phyloP scores from a whole-genome alignment of 352 stramenopile genomes.

The Globisporangium camurandrum region DNA sequence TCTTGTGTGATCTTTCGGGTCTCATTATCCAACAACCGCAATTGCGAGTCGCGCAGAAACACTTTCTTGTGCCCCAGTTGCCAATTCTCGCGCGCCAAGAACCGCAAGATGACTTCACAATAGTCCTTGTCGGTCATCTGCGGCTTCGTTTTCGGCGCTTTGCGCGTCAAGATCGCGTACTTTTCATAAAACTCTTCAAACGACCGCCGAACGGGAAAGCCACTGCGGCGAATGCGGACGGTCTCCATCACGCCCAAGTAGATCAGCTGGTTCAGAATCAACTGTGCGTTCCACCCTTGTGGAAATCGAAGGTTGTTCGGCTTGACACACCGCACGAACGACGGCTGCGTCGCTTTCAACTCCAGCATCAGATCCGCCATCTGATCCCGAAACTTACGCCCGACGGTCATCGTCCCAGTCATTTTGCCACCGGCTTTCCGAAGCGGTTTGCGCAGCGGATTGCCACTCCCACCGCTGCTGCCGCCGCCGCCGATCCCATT shows the following conservation, averaged over 20 bases:
- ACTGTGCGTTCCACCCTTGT: conserved; percentile 76
- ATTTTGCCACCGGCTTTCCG: conserved; percentile 81
- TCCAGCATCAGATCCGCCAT: conserved; percentile 86
- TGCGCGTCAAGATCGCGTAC: conserved; percentile 81
- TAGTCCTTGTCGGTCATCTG: conserved; percentile 69
- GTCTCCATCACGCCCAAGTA: conserved; percentile 89
- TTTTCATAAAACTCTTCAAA: conserved; percentile 85
- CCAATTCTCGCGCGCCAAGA: conserved; percentile 80
- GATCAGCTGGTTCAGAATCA: conserved; percentile 87
- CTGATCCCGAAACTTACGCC: conserved; percentile 87
- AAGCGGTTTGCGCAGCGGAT: conserved; percentile 54
- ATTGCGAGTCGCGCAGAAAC: conserved; percentile 78
- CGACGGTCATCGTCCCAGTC: conserved; percentile 86
- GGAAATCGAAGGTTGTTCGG: conserved; percentile 88
- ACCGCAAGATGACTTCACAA: conserved; percentile 77
- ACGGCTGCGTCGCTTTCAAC: conserved; percentile 72
- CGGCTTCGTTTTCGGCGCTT: conserved; percentile 39
- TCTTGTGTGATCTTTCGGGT: conserved; percentile 82
- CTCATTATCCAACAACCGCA: conserved; percentile 79
- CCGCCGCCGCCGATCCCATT: conserved; percentile 14
- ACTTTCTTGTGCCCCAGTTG: conserved; percentile 87
- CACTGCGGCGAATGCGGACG: conserved; percentile 82
- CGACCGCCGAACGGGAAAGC: conserved; percentile 79
- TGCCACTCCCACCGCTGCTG: conserved; percentile 20
- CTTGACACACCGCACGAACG: conserved; percentile 90